Conservation (phyloP, 768 basidiomycete species). For the Mycena vitilis region DNA sequence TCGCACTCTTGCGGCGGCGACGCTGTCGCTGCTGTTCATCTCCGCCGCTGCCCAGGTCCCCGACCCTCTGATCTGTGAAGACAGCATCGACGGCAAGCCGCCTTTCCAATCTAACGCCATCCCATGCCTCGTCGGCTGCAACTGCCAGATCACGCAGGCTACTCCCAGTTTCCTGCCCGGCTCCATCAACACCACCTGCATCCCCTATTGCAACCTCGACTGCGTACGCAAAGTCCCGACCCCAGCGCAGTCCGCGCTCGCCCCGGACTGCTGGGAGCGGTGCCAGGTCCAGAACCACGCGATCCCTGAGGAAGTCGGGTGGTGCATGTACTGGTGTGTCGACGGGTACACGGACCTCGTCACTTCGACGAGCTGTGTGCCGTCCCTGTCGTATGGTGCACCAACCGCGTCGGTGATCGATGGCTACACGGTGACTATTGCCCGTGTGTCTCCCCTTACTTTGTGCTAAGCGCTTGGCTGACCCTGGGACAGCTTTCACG, state of each 20-base stretch:
- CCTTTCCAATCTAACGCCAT: constrained; percentile 3
- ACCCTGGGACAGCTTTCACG: background rate
- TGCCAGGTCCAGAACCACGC: constrained; percentile 2
- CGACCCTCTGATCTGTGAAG: constrained; percentile 7
- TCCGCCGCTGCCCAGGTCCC: constrained; percentile 1
- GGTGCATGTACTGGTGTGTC: constrained; percentile 13
- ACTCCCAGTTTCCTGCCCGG: background rate
- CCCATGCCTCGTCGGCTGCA: background rate
- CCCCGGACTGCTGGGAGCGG: constrained; percentile 6
- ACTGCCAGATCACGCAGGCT: background rate
- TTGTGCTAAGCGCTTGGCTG: background rate
- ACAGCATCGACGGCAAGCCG: constrained; percentile 7
- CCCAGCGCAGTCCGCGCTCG: background rate
- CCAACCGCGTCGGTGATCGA: background rate
- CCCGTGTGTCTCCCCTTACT: background rate
- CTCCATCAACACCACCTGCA: background rate
- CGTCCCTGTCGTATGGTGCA: background rate
- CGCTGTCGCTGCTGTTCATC: background rate
- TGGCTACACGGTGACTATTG: background rate
- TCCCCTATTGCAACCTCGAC: constrained; percentile 5
- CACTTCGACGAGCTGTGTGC: background rate
- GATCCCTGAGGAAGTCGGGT: background rate
- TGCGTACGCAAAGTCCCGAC: constrained; percentile 6
- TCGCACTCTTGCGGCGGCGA: background rate
- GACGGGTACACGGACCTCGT: constrained; percentile 12